Evolutionary conservation across 148 eudicot genomes (phyloP), one percentile per base, ranked within the genome.

Genomic region (Talinum fruticosum): DNA sequence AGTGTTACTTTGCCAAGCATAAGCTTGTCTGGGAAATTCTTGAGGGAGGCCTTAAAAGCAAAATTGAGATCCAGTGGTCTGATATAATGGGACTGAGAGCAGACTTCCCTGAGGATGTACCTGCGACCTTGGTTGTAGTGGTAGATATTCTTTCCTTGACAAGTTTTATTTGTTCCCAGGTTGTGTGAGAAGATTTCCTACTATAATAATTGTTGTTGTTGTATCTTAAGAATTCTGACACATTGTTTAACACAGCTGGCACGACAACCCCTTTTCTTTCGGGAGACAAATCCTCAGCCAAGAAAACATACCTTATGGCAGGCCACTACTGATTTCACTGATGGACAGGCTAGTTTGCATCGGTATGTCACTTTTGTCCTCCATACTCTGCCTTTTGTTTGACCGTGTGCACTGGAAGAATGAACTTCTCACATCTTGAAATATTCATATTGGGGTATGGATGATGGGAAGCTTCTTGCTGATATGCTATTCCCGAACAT

Each of bases 1-100:
- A 96, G 83, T 96, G 99, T 85, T 96, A 93, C 84, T 96, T 91
- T 83, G 97, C 97, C 4, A 96, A 93, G 86, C 93, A 91, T 73
- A 96, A 96, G 81, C 91, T 96, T 71, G 98, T 96, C 2, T 96
- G 99, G 99, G 99, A 96, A 86, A 84, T 93, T 75, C 93, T 93
- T 81, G 91, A 93, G 5, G 90, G 91, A 78, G 97, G 98, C 45
- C 89, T 93, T 38, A 96, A 96, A 88, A 90, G 88, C 85, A 96
- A 93, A 78, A 91, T 96, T 65, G 99, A 96, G 84, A 85, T 96
- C 75, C 99, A 90, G 59, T 96, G 98, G 98, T 86, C 98, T 10
- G 97, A 96, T 76, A 93, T 96, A 67, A 84, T 82, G 85, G 91
- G 88, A 54, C 61, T 96, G 86, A 93, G 87, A 75, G 99, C 95